Base-by-base conservation (phyloP, 768 basidiomycete genomes). In the Hericium erinaceus region DNA sequence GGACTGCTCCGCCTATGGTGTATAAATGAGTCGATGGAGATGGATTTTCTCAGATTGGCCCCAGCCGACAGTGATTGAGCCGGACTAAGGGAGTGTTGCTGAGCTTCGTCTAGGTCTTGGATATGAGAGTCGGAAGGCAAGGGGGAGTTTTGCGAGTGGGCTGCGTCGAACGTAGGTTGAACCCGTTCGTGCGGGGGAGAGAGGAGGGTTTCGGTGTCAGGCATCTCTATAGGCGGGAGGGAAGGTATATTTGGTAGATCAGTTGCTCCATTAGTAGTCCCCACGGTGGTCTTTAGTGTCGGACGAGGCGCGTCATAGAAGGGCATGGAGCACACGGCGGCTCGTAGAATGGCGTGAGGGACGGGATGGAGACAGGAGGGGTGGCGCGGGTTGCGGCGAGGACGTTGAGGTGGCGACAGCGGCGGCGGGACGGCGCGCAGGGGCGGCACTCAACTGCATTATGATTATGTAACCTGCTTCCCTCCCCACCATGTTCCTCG, bases 11-110 rank as follows among this genome's bases (percentile, higher is more conserved):
- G 61, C 7, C 60, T 28, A 33, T 59, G 62, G 39, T 72, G 73
- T 52, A 80, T 77, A 68, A 90, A 85, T 10, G 89, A 90, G 69
- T 90, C 89, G 59, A 84, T 87, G 20, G 89, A 90, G 59, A 86
- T 70, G 28, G 87, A 85, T 73, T 89, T 89, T 64, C 86, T 79
- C 56, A 90, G 78, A 74, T 71, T 26, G 74, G 74, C 71, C 20
- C 74, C 65, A 20, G 73, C 69, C 48, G 65, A 59, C 56, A 70
- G 67, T 55, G 71, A 66, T 39, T 70, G 66, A 38, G 59, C 57
- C 37, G 59, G 58, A 26, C 53, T 49, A 38, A 49, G 54, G 6
- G 64, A 58, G 20, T 64, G 57, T 48, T 66, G 65, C 55, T 63
- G 55, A 51, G 65, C 61, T 28, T 68, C 66, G 26, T 60, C 59